Percentiles rank a stretch among this genome's conserved stretches.
Conservation (phyloP, 495 filamentous ascomycete species). For the Tuber aestivum region DNA sequence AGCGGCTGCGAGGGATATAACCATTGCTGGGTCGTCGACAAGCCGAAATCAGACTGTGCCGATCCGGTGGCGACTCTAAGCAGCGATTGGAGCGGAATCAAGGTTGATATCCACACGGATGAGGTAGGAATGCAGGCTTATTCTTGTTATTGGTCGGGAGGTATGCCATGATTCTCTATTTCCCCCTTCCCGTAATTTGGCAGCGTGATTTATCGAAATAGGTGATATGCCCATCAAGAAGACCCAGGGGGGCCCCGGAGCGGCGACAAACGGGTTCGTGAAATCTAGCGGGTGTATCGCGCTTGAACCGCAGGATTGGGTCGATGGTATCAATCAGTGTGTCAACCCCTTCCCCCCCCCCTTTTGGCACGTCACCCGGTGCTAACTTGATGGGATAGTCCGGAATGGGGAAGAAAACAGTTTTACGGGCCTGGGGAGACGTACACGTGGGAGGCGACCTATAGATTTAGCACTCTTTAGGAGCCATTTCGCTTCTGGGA, state of each 20-base stretch:
- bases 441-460: constrained; percentile 43
- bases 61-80: constrained; percentile 55
- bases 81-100: constrained; percentile 60
- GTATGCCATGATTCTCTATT: constrained; percentile 48
- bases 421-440: constrained; percentile 43
- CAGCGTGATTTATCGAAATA: neutral
- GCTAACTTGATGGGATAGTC: constrained; percentile 21
- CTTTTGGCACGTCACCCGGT: constrained; percentile 36
- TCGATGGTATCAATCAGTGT: constrained; percentile 70
- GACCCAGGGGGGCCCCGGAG: constrained; percentile 59
- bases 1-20: constrained; percentile 68
- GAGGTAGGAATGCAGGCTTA: constrained; percentile 68
- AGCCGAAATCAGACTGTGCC: constrained; percentile 50
- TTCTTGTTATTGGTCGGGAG: constrained; percentile 65
- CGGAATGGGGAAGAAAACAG: constrained; percentile 40
- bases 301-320: constrained; percentile 63
- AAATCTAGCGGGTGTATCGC: constrained; percentile 56
- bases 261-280: constrained; percentile 44
- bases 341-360: constrained; percentile 24
- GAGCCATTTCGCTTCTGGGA: neutral
- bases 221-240: constrained; percentile 52
- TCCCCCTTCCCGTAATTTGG: neutral
- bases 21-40: constrained; percentile 67
- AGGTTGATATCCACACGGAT: constrained; percentile 63
- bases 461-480: constrained; percentile 34